phyloP scores from a whole-genome alignment of 139 green algal genomes.

The Micromonas commoda region DNA sequence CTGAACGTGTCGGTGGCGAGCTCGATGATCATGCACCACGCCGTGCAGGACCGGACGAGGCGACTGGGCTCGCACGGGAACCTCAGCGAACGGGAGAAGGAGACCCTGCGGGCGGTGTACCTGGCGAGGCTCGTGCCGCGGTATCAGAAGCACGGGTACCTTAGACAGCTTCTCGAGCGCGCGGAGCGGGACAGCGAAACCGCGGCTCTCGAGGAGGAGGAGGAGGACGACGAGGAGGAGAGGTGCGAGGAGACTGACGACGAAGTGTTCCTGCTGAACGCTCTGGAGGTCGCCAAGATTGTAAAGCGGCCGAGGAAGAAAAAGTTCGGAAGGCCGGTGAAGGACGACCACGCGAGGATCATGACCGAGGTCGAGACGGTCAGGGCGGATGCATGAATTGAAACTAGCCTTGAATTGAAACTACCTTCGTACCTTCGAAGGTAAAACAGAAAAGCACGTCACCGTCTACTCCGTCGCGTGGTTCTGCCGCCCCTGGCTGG shows the following conservation, averaged over 20 bases:
- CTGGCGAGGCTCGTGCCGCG: not conserved
- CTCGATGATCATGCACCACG: constrained; percentile 41
- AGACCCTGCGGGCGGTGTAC: not conserved
- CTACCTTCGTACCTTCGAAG: no score
- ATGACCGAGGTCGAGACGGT: not conserved
- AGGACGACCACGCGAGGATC: not conserved
- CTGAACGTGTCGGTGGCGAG: constrained; percentile 50
- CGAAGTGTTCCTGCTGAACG: not conserved
- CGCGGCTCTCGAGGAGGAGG: not conserved
- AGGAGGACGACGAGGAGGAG: not conserved
- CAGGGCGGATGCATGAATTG: no score
- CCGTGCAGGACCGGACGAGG: constrained; percentile 21
- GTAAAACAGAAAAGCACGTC: no score
- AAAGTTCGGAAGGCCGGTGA: not conserved
- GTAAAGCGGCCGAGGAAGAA: not conserved
- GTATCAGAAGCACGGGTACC: not conserved
- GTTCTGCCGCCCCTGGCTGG: no score
- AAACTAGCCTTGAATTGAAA: no score
- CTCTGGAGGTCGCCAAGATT: not conserved
- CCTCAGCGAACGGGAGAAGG: constrained; percentile 9
- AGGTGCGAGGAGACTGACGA: not conserved
- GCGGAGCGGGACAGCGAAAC: no score
- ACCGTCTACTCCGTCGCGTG: no score
- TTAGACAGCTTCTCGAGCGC: not conserved
- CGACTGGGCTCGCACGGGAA: not conserved